Conservation (phyloP, 139 green algal genomes). For the Chlamydomonas sphaeroides region DNA sequence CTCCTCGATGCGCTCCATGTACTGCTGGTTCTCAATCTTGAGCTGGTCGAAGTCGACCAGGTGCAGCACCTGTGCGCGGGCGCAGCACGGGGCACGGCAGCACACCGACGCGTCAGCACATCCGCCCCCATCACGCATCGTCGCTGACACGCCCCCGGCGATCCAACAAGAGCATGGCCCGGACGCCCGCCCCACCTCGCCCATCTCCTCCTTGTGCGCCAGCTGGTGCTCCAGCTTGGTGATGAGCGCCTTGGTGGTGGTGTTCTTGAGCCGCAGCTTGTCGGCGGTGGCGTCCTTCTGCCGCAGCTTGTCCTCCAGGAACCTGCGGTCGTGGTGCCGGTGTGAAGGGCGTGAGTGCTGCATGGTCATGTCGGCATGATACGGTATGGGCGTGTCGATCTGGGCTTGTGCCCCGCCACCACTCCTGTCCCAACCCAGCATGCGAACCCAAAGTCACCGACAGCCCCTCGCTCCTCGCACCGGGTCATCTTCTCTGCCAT, state of each 20-base stretch:
- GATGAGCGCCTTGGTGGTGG: conserved; percentile 74
- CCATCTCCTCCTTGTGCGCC: conserved; percentile 84
- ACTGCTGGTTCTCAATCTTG: conserved; percentile 93
- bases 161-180: no score
- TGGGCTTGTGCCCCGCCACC: no score
- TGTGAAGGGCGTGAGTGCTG: no score
- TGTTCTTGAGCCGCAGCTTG: conserved; percentile 83
- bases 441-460: no score
- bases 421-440: no score
- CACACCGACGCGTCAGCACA: no score
- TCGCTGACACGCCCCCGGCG: no score
- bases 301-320: conserved; percentile 77
- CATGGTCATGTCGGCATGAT: no score
- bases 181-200: conserved; percentile 63
- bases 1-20: conserved; percentile 85
- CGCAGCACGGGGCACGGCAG: no score
- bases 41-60: conserved; percentile 92
- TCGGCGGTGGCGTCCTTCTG: conserved; percentile 76
- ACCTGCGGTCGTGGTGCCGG: conserved; percentile 41
- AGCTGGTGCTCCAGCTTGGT: conserved; percentile 79
- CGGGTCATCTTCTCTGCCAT: conserved; percentile 78
- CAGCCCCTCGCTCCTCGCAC: conserved; percentile 35
- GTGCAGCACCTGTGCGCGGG: conserved; percentile 61
- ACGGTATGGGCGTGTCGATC: no score
- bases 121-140: no score